Conservation (phyloP, 2,329 filamentous ascomycete genomes). For the Corynespora cassiicola region DNA sequence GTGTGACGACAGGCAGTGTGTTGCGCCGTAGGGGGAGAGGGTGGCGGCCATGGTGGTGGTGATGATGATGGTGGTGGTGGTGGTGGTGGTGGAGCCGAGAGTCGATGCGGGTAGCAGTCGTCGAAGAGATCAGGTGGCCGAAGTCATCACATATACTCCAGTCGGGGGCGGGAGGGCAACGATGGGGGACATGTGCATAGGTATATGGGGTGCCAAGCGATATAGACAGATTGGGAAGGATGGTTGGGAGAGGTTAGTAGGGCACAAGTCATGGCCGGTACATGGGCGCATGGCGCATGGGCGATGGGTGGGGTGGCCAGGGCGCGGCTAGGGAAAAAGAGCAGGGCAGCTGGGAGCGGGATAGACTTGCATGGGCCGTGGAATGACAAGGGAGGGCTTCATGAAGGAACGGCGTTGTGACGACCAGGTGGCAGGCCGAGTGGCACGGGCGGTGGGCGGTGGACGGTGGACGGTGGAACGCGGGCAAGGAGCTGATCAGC, state of each 20-base stretch:
- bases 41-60: constrained; percentile 26
- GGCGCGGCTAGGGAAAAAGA: constrained; percentile 36
- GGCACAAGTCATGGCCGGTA: constrained; percentile 42
- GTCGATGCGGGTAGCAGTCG: constrained; percentile 12
- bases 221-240: constrained; percentile 42
- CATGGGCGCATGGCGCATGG: too few relatives aligned
- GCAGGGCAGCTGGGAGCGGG: constrained; percentile 36
- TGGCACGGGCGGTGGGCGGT: too few relatives aligned
- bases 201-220: constrained; percentile 48
- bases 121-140: constrained; percentile 17
- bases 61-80: constrained; percentile 6
- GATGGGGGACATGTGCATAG: constrained; percentile 35
- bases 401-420: constrained; percentile 44
- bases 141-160: constrained; percentile 24
- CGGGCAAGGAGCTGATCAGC: constrained; percentile 39
- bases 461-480: too few relatives aligned
- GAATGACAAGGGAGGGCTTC: constrained; percentile 39
- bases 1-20: constrained; percentile 31
- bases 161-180: constrained; percentile 22
- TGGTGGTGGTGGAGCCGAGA: constrained; percentile 8
- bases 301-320: constrained; percentile 35
- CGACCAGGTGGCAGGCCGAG: constrained; percentile 42
- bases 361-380: constrained; percentile 39
- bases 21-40: constrained; percentile 19
- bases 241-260: constrained; percentile 37